These are phyloP conservation scores for Salix purpurea DNA, from an alignment of 345 rosid species.

Conservation along the genomic window DNA sequence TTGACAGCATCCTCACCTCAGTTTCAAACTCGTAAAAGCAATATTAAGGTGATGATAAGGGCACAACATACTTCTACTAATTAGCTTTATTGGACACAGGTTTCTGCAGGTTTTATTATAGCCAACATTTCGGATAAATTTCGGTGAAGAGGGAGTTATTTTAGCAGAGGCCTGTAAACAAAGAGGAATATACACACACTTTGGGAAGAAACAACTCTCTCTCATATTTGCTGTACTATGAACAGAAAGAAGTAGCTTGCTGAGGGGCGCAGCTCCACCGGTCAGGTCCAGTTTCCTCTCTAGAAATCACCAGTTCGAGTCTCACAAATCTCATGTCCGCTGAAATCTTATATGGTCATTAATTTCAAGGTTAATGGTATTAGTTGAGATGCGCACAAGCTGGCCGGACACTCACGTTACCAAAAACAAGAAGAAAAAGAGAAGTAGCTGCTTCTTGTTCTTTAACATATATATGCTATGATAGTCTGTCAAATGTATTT, in stretches of 20 bases:
- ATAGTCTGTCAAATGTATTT: neutral
- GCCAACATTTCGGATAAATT: conserved; percentile 44
- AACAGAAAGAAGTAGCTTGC: neutral
- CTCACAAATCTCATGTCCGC: too few species aligned
- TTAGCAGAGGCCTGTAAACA: neutral
- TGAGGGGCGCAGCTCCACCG: too few species aligned
- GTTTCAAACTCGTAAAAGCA: neutral
- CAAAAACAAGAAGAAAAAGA: too few species aligned
- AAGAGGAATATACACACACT: neutral
- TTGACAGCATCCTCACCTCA: neutral
- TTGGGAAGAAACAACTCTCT: neutral
- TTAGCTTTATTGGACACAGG: conserved; percentile 31
- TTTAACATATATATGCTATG: neutral
- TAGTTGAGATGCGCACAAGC: too few species aligned
- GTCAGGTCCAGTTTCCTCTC: too few species aligned
- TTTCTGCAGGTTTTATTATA: conserved; percentile 55
- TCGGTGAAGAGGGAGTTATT: conserved; percentile 20
- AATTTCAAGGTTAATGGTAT: too few species aligned
- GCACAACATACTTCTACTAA: neutral
- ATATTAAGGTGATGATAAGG: neutral
- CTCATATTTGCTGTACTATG: neutral
- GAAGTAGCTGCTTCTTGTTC: neutral
- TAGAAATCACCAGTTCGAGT: too few species aligned
- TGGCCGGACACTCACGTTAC: too few species aligned
- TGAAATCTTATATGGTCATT: too few species aligned